These are phyloP conservation scores for Fusarium burgessii DNA, from an alignment of 2,329 filamentous ascomycete genomes.

Conservation along the genomic window DNA sequence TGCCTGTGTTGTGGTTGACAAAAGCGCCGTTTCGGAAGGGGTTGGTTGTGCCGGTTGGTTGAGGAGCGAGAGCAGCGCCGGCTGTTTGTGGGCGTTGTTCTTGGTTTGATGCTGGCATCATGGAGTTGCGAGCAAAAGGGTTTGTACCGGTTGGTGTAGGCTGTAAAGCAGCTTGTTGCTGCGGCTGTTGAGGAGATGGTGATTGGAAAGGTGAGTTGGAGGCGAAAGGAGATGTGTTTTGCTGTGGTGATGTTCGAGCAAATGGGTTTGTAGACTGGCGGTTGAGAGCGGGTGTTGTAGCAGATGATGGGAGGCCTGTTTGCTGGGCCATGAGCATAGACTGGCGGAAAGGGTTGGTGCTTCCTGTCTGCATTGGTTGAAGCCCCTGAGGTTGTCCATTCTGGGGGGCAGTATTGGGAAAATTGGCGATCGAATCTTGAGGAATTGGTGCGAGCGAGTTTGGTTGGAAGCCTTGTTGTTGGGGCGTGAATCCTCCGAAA, in stretches of 20 bases:
- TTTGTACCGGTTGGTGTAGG: conserved; percentile 68
- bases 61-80: conserved; percentile 70
- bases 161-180: conserved; percentile 53
- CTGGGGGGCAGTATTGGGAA: conserved; percentile 50
- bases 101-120: conserved; percentile 46
- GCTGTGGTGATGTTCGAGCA: conserved; percentile 72
- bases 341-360: conserved; percentile 93
- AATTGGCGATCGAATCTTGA: conserved; percentile 60
- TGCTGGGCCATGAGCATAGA: conserved; percentile 79
- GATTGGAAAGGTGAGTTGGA: conserved; percentile 59
- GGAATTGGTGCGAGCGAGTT: conserved; percentile 67
- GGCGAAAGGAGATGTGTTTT: conserved; percentile 52
- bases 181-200: conserved; percentile 51
- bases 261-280: conserved; percentile 89
- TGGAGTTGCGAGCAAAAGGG: conserved; percentile 65
- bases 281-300: conserved; percentile 56
- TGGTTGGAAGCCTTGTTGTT: conserved; percentile 65
- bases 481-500: conserved; percentile 85
- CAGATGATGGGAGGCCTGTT: conserved; percentile 62
- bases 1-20: conserved; percentile 87
- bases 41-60: conserved; percentile 90
- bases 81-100: conserved; percentile 60
- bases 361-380: conserved; percentile 53
- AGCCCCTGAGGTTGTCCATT: conserved; percentile 40
- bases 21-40: conserved; percentile 94